These are phyloP conservation scores for Arbutus unedo DNA, from an alignment of 148 eudicot genomes.

Conservation along the genomic window DNA sequence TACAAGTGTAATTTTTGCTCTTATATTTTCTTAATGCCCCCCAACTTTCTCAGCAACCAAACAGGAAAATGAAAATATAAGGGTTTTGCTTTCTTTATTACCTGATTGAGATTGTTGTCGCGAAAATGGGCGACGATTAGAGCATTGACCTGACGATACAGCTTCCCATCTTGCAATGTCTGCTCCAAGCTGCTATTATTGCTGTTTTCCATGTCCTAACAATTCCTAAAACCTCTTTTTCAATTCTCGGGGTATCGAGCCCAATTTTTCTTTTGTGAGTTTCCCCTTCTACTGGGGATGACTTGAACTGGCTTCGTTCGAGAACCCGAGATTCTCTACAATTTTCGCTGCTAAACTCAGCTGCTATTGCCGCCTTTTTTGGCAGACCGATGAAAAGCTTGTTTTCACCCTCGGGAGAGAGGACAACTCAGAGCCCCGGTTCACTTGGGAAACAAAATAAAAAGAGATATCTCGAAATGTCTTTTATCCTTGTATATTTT, in stretches of 20 bases:
- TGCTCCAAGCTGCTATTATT: conserved; percentile 48
- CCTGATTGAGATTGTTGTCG: conserved; percentile 72
- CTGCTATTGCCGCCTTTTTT: not conserved
- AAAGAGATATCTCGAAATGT: too few relatives aligned
- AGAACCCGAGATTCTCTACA: not conserved
- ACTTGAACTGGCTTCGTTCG: not conserved
- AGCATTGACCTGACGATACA: conserved; percentile 60
- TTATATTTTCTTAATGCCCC: not conserved
- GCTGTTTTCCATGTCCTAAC: conserved; percentile 26
- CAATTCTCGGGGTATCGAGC: not conserved
- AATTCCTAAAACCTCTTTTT: not conserved
- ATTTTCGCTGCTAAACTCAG: not conserved
- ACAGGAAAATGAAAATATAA: not conserved
- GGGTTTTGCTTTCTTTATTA: not conserved
- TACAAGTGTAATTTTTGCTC: too few relatives aligned
- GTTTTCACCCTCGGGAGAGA: not conserved
- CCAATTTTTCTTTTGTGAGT: not conserved
- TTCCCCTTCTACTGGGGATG: too few relatives aligned
- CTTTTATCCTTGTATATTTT: too few relatives aligned
- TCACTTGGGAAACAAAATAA: too few relatives aligned
- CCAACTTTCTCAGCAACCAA: not conserved
- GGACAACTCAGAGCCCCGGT: not conserved
- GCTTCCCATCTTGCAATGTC: conserved; percentile 66
- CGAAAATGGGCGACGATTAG: conserved; percentile 81
- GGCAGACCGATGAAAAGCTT: not conserved